Evolutionary conservation across 2,329 filamentous ascomycete genomes (phyloP).

Genomic region (Paramyrothecium sp.): DNA sequence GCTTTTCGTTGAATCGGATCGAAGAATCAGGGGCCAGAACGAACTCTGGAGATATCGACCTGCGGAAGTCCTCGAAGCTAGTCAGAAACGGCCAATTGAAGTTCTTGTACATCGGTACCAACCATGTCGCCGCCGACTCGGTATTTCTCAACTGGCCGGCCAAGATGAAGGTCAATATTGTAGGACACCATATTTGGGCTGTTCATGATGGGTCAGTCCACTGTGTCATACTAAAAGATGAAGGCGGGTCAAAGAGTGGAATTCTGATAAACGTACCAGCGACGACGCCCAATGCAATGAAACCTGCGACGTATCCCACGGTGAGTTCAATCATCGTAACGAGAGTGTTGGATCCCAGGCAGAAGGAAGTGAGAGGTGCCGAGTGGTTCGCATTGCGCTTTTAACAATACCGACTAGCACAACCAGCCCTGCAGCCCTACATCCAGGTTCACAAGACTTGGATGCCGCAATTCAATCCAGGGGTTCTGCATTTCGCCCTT

Average conservation of each 20-base stretch:
- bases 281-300: constrained; percentile 19
- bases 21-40: constrained; percentile 8
- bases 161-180: constrained; percentile 5
- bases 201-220: background rate
- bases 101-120: background rate
- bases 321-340: constrained; percentile 15
- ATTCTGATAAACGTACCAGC: constrained; percentile 10
- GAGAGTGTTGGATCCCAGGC: background rate
- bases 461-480: too few species aligned
- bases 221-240: too few species aligned
- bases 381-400: too few species aligned
- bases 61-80: constrained; percentile 4
- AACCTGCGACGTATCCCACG: constrained; percentile 19
- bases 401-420: too few species aligned
- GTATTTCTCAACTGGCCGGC: constrained; percentile 4
- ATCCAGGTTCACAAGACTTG: too few species aligned
- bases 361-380: too few species aligned
- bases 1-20: constrained; percentile 6
- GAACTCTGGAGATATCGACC: constrained; percentile 7
- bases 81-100: too few species aligned
- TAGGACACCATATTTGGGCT: constrained; percentile 9
- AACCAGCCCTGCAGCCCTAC: too few species aligned
- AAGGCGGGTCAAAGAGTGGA: too few species aligned
- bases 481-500: too few species aligned
- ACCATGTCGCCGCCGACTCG: constrained; percentile 9